phyloP scores from a whole-genome alignment of 2,329 filamentous ascomycete species.

The Ceratocystis destructans region DNA sequence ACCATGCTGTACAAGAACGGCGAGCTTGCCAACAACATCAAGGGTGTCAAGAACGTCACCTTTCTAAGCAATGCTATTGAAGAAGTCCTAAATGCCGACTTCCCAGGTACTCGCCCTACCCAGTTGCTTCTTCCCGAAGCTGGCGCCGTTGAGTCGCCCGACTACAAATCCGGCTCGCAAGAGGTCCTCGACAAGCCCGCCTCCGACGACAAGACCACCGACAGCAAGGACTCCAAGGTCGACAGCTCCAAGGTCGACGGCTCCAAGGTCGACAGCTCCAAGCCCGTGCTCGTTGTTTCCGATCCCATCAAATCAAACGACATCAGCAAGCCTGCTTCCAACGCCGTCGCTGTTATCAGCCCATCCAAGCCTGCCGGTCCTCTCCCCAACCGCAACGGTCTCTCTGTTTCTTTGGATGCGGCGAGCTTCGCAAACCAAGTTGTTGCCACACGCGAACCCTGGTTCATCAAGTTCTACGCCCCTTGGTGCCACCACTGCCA shows the following conservation, averaged over 20 bases:
- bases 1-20: constrained; percentile 73
- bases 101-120: constrained; percentile 64
- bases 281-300: constrained; percentile 16
- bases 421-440: constrained; percentile 79
- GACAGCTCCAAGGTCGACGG: too few species aligned
- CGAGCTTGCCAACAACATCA: constrained; percentile 46
- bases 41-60: constrained; percentile 54
- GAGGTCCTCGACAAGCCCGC: constrained; percentile 20
- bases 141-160: constrained; percentile 42
- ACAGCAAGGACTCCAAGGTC: constrained; percentile 26
- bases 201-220: constrained; percentile 21
- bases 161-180: constrained; percentile 14
- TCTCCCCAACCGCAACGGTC: constrained; percentile 57
- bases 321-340: constrained; percentile 20
- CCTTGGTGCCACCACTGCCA: constrained; percentile 97
- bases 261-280: constrained; percentile 18
- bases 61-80: constrained; percentile 60
- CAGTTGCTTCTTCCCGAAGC: constrained; percentile 55
- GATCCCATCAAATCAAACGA: constrained; percentile 21
- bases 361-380: constrained; percentile 41
- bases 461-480: constrained; percentile 98
- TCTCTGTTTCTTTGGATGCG: constrained; percentile 60
- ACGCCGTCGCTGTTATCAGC: constrained; percentile 24
- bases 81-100: constrained; percentile 57
- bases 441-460: constrained; percentile 75